Evolutionary conservation across 495 filamentous ascomycete species (phyloP).

Genomic region (Aspergillus nidulans): DNA sequence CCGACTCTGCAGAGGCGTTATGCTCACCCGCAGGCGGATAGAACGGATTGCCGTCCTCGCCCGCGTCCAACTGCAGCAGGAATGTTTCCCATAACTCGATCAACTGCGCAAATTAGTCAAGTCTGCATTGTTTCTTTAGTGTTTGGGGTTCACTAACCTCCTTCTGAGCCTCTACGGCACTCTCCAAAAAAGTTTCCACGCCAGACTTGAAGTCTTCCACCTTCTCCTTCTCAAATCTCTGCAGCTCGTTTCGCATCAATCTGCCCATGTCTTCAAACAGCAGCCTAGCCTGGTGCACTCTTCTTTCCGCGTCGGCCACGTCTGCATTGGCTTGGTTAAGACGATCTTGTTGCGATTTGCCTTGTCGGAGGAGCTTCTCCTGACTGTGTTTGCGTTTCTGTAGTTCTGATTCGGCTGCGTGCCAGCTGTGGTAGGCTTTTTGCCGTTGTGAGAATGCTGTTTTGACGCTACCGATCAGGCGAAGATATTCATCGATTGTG

Average conservation of each 20-base stretch:
- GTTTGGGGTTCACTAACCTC: conserved; percentile 58
- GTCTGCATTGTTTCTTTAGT: neutral
- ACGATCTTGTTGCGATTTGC: conserved; percentile 91
- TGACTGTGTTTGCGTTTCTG: conserved; percentile 79
- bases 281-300: conserved; percentile 83
- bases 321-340: conserved; percentile 87
- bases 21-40: conserved; percentile 51
- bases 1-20: conserved; percentile 20
- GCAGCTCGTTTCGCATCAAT: conserved; percentile 83
- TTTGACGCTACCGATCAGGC: conserved; percentile 89
- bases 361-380: conserved; percentile 89
- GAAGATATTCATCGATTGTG: conserved; percentile 97
- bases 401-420: conserved; percentile 80
- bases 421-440: conserved; percentile 92
- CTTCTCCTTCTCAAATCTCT: conserved; percentile 94
- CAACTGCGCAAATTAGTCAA: conserved; percentile 53
- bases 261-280: conserved; percentile 97
- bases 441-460: conserved; percentile 87
- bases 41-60: conserved; percentile 79
- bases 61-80: conserved; percentile 87
- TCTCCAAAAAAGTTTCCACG: conserved; percentile 94
- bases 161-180: conserved; percentile 96
- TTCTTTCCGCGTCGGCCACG: conserved; percentile 86
- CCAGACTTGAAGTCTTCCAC: conserved; percentile 99
- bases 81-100: conserved; percentile 99